These are phyloP conservation scores for Suillus subluteus DNA, from an alignment of 768 basidiomycete genomes.

Conservation along the genomic window DNA sequence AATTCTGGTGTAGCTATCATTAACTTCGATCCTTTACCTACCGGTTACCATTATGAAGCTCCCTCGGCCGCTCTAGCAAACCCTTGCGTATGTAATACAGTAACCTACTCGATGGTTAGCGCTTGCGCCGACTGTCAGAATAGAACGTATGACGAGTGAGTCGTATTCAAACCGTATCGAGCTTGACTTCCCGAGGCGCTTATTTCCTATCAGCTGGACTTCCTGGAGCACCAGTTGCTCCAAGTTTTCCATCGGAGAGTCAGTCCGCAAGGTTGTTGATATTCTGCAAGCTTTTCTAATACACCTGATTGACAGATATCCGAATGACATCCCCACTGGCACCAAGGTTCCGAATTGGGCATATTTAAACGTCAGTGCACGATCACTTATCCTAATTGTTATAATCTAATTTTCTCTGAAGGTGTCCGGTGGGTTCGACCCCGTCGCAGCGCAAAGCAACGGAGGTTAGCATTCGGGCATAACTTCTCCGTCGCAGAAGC, in stretches of 20 bases:
- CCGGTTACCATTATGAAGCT: slow-evolving; percentile 29
- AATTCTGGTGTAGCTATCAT: slow-evolving; percentile 36
- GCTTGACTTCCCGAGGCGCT: slow-evolving; percentile 11
- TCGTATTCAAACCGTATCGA: not conserved
- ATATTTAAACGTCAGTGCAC: slow-evolving; percentile 56
- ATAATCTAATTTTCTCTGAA: slow-evolving; percentile 8
- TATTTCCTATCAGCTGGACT: slow-evolving; percentile 45
- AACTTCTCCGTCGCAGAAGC: not conserved
- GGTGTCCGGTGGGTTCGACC: slow-evolving; percentile 41
- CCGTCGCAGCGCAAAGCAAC: slow-evolving; percentile 37
- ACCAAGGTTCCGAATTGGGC: slow-evolving; percentile 65
- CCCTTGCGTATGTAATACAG: slow-evolving; percentile 57
- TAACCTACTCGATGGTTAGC: slow-evolving; percentile 56
- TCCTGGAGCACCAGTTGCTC: slow-evolving; percentile 53
- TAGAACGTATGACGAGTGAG: slow-evolving; percentile 39
- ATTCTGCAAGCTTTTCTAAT: not conserved
- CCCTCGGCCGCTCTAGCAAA: slow-evolving; percentile 34
- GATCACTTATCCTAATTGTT: slow-evolving; percentile 19
- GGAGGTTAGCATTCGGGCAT: slow-evolving; percentile 25
- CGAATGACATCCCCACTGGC: slow-evolving; percentile 47
- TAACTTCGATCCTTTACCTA: slow-evolving; percentile 43
- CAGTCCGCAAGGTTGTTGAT: slow-evolving; percentile 12
- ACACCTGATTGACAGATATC: slow-evolving; percentile 42
- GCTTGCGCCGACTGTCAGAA: slow-evolving; percentile 64
- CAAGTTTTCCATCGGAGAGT: slow-evolving; percentile 35